These are phyloP conservation scores for Chalciporus chontae DNA, from an alignment of 768 basidiomycete genomes.

Conservation along the genomic window DNA sequence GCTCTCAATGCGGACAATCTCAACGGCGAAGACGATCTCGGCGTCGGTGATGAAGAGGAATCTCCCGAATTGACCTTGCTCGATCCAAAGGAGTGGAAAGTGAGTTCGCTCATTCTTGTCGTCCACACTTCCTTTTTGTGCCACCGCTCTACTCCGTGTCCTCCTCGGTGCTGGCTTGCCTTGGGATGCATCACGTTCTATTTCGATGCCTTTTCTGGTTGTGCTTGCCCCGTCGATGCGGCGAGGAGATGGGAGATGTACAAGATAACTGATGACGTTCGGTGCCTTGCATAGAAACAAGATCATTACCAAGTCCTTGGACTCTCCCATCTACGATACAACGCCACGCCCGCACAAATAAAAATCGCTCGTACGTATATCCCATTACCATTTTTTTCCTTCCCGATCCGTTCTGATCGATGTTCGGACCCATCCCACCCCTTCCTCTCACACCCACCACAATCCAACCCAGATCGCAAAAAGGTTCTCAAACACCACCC, in stretches of 20 bases:
- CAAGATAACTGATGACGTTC: slow-evolving; percentile 7
- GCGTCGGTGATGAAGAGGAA: slow-evolving; percentile 91
- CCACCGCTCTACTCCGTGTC: background rate
- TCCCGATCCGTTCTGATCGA: slow-evolving; percentile 2
- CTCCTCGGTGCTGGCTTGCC: background rate
- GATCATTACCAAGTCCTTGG: slow-evolving; percentile 98
- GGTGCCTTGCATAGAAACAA: slow-evolving; percentile 68
- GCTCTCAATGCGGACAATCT: slow-evolving; percentile 45
- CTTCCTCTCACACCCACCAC: slow-evolving; percentile 1
- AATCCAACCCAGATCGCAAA: slow-evolving; percentile 77
- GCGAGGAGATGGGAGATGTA: background rate
- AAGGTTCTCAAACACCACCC: slow-evolving; percentile 99
- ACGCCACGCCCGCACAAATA: slow-evolving; percentile 87
- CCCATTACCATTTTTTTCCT: slow-evolving; percentile 8
- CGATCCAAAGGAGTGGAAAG: slow-evolving; percentile 99
- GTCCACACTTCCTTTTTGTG: no score
- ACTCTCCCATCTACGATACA: slow-evolving; percentile 84
- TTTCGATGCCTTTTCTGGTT: background rate
- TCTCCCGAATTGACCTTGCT: slow-evolving; percentile 57
- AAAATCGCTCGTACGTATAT: slow-evolving; percentile 86
- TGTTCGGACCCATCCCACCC: slow-evolving; percentile 1
- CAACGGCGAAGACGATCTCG: slow-evolving; percentile 75
- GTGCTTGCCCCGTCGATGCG: background rate
- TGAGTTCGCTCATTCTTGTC: slow-evolving; percentile 27
- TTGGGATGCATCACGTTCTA: background rate